phyloP scores from a whole-genome alignment of 2,329 filamentous ascomycete genomes.

The Lachnellula suecica region DNA sequence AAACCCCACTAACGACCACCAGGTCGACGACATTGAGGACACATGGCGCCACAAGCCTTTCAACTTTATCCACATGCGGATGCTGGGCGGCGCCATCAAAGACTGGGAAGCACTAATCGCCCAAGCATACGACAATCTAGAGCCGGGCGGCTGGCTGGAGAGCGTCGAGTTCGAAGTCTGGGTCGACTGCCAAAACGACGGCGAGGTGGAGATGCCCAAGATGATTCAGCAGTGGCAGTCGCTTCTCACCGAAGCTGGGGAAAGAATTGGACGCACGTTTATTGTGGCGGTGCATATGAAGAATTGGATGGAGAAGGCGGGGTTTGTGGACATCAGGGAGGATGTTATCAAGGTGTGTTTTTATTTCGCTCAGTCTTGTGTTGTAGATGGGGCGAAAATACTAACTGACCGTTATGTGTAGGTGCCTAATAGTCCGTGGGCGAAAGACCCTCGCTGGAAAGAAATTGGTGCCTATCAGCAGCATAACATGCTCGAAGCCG shows the following conservation, averaged over 20 bases:
- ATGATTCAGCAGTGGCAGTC: slow-evolving; percentile 20
- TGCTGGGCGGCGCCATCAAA: slow-evolving; percentile 36
- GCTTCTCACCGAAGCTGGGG: slow-evolving; percentile 27
- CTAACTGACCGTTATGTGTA: too few relatives aligned
- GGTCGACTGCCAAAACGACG: slow-evolving; percentile 15
- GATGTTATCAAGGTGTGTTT: slow-evolving; percentile 12
- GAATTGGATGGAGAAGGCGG: slow-evolving; percentile 33
- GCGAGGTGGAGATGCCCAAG: slow-evolving; percentile 1
- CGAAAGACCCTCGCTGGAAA: slow-evolving; percentile 36
- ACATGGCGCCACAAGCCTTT: slow-evolving; percentile 30
- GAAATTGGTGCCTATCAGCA: slow-evolving; percentile 36
- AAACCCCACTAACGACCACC: not conserved
- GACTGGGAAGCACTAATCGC: slow-evolving; percentile 27
- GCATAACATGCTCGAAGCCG: slow-evolving; percentile 21
- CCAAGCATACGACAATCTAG: slow-evolving; percentile 20
- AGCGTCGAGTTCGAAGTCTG: slow-evolving; percentile 25
- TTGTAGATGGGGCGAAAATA: not conserved
- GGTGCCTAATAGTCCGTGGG: slow-evolving; percentile 34
- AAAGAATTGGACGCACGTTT: slow-evolving; percentile 34
- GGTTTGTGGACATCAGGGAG: slow-evolving; percentile 34
- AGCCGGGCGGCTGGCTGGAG: slow-evolving; percentile 28
- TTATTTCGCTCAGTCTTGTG: not conserved
- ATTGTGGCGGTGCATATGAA: slow-evolving; percentile 16
- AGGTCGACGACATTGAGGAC: slow-evolving; percentile 33
- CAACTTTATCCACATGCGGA: slow-evolving; percentile 38